Conservation (phyloP, 176 grass and related monocot genomes). For the Zoysia japonica region DNA sequence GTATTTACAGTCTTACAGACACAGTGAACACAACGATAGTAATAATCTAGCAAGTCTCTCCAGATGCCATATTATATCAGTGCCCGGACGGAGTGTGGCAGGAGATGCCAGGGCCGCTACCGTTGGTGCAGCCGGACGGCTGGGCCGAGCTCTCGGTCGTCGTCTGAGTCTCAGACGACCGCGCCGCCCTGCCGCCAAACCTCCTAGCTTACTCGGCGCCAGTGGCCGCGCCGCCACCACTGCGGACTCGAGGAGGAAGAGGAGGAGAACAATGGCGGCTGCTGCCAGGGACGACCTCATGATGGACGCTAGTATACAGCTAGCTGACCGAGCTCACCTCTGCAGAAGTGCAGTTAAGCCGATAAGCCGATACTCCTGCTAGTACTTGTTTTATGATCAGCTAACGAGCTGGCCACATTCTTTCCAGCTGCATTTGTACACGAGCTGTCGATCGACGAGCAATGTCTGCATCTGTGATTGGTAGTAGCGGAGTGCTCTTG, state of each 20-base stretch:
- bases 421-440: background rate
- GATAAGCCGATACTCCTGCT: background rate
- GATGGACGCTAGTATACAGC: background rate
- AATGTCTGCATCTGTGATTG: background rate
- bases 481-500: background rate
- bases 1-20: background rate
- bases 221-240: background rate
- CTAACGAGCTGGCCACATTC: background rate
- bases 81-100: background rate
- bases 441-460: background rate
- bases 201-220: background rate
- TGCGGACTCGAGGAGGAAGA: background rate
- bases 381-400: too few species aligned
- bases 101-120: constrained; percentile 25
- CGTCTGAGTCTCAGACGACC: background rate
- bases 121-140: constrained; percentile 42
- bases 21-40: background rate
- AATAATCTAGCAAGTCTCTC: too few species aligned
- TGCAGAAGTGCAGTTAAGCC: background rate
- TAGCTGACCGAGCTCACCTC: background rate
- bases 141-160: background rate
- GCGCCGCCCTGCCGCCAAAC: background rate
- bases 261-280: background rate
- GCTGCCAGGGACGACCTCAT: constrained; percentile 11
- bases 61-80: background rate